These are phyloP conservation scores for Oxytropis ochrocephala DNA, from an alignment of 306 rosid species.

Conservation along the genomic window DNA sequence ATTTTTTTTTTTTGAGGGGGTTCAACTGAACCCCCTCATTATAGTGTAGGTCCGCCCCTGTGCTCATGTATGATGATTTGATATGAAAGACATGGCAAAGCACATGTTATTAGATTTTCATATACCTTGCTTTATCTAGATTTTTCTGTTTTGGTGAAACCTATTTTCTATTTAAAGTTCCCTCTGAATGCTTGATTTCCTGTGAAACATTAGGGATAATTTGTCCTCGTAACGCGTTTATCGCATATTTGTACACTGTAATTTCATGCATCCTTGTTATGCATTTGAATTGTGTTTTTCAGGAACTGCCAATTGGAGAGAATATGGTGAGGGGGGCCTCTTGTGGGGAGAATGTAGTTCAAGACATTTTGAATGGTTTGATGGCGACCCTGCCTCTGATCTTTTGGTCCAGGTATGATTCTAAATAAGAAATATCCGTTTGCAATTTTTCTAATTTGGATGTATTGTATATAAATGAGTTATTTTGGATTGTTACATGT, in stretches of 20 bases:
- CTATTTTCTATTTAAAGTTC: not conserved
- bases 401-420: conserved; percentile 65
- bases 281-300: conserved; percentile 1
- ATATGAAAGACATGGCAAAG: not conserved
- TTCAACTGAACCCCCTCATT: too few relatives aligned
- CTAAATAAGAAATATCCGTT: not conserved
- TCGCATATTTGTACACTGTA: not conserved
- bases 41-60: too few relatives aligned
- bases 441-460: conserved; percentile 1
- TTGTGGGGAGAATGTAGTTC: conserved; percentile 92
- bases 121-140: not conserved
- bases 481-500: not conserved
- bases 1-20: too few relatives aligned
- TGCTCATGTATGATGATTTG: not conserved
- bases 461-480: not conserved
- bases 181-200: not conserved
- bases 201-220: not conserved
- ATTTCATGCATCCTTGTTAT: not conserved
- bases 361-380: conserved; percentile 91
- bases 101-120: not conserved
- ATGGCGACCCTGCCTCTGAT: conserved; percentile 58
- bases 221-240: not conserved
- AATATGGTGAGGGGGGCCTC: conserved; percentile 93
- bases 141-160: not conserved
- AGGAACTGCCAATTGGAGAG: conserved; percentile 88